These are phyloP conservation scores for Leptodontidium sp. DNA, from an alignment of 2,329 filamentous ascomycete genomes.

Conservation along the genomic window DNA sequence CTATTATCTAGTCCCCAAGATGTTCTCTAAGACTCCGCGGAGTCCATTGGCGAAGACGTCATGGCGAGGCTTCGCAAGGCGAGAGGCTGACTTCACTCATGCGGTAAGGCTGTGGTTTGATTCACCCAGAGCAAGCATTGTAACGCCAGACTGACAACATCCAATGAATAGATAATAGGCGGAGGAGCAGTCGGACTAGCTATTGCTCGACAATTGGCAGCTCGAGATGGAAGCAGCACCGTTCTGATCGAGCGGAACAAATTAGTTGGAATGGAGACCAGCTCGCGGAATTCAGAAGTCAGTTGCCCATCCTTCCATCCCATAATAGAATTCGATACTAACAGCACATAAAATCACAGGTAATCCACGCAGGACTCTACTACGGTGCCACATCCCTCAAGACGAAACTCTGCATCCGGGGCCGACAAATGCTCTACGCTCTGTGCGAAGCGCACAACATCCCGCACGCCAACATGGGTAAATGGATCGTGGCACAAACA, in stretches of 20 bases:
- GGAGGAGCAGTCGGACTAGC: constrained; percentile 75
- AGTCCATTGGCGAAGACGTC: constrained; percentile 5
- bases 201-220: constrained; percentile 69
- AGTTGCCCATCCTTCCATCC: constrained; percentile 8
- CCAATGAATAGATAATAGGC: constrained; percentile 55
- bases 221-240: constrained; percentile 65
- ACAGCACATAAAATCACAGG: constrained; percentile 58
- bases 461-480: constrained; percentile 78
- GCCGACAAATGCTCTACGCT: constrained; percentile 79
- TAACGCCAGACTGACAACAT: constrained; percentile 12
- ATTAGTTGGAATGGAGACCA: constrained; percentile 72
- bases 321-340: neutral
- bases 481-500: constrained; percentile 95
- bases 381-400: constrained; percentile 75
- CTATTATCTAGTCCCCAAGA: neutral
- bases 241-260: constrained; percentile 73
- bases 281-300: constrained; percentile 73
- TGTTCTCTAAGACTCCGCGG: constrained; percentile 14
- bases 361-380: constrained; percentile 91
- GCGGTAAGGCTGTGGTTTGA: constrained; percentile 37
- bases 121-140: neutral
- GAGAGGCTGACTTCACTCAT: constrained; percentile 47
- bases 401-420: constrained; percentile 80
- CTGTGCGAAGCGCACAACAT: constrained; percentile 75
- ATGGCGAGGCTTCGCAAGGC: constrained; percentile 38